Percentiles rank a stretch among this genome's conserved stretches.
These are phyloP conservation scores for Aspergillus bombycis DNA, from an alignment of 2,329 filamentous ascomycete genomes.

Conservation along the genomic window DNA sequence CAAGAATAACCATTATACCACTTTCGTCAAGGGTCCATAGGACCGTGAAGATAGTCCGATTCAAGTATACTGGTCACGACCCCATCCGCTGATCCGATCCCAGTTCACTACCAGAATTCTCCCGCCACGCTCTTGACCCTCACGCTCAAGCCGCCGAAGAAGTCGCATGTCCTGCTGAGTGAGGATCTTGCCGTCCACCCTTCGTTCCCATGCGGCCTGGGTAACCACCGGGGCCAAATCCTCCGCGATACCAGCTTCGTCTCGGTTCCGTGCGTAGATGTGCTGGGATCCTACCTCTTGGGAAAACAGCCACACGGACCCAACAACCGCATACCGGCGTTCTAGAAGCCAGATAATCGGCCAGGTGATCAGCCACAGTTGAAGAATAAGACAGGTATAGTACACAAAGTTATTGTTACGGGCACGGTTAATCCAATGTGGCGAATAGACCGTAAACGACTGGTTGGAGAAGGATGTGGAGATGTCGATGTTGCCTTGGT, in stretches of 20 bases:
- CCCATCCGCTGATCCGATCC: constrained; percentile 17
- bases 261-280: constrained; percentile 28
- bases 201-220: constrained; percentile 38
- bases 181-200: constrained; percentile 20
- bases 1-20: neutral
- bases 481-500: constrained; percentile 38
- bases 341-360: constrained; percentile 42
- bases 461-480: constrained; percentile 26
- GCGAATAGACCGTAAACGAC: constrained; percentile 41
- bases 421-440: constrained; percentile 42
- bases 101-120: constrained; percentile 13
- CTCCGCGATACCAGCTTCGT: constrained; percentile 33
- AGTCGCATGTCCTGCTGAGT: constrained; percentile 22
- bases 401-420: constrained; percentile 40
- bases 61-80: constrained; percentile 3
- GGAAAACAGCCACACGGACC: constrained; percentile 35
- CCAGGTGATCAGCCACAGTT: constrained; percentile 46
- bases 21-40: neutral
- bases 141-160: constrained; percentile 13
- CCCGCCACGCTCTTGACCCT: constrained; percentile 14
- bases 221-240: constrained; percentile 38
- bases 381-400: constrained; percentile 39
- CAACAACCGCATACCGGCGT: constrained; percentile 38
- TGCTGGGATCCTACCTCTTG: constrained; percentile 20
- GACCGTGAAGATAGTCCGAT: neutral